Conservation (phyloP, 1,139 yeast genomes). For the Debaryomyces subglobosus region DNA sequence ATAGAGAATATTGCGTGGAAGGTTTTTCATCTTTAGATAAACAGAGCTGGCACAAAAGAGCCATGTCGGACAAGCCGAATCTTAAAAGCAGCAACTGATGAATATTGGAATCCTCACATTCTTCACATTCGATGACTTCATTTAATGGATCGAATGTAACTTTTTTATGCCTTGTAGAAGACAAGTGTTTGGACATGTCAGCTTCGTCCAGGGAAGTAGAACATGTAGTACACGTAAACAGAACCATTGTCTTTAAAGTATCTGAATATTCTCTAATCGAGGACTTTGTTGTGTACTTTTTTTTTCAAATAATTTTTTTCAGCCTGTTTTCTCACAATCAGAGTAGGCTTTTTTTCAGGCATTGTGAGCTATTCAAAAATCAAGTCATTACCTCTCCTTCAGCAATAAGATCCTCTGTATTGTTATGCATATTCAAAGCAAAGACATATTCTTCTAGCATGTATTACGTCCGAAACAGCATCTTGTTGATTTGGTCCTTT, state of each 20-base stretch:
- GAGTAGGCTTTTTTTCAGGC: not conserved
- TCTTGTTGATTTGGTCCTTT: not conserved
- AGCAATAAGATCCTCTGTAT: not conserved
- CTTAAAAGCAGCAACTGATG: constrained; percentile 56
- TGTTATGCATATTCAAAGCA: not conserved
- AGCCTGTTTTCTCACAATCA: not conserved
- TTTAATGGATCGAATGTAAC: constrained; percentile 35
- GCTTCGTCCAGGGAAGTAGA: constrained; percentile 19
- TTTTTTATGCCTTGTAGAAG: constrained; percentile 57
- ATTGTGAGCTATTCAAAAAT: not conserved
- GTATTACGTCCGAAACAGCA: not conserved
- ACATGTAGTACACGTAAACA: constrained; percentile 38
- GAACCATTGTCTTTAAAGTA: constrained; percentile 8
- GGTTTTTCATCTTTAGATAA: constrained; percentile 49
- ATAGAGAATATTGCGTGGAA: constrained; percentile 51
- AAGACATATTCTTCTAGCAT: not conserved
- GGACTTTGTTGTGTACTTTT: not conserved
- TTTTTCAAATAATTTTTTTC: not conserved
- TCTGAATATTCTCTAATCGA: not conserved
- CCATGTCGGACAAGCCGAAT: constrained; percentile 59
- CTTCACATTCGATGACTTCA: constrained; percentile 57
- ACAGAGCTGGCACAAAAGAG: constrained; percentile 53
- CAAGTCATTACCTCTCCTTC: not conserved
- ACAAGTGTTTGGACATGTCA: constrained; percentile 47
- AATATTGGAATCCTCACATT: constrained; percentile 56